Percentiles rank a stretch among this genome's conserved stretches.
Evolutionary conservation across 345 rosid genomes (phyloP).

Genomic region (Brassica rapa): DNA sequence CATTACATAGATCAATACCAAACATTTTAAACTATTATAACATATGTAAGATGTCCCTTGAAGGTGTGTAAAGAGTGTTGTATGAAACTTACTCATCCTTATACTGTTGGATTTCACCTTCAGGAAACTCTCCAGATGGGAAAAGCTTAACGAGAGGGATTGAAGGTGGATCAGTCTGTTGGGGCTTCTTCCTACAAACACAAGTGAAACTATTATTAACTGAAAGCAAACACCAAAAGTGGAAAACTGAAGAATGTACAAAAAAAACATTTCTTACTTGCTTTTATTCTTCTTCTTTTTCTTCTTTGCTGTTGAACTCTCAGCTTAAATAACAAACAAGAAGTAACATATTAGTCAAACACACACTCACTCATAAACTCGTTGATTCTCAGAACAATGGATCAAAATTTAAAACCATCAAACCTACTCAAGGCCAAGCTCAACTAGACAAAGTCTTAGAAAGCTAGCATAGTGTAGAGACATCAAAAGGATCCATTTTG

Average conservation of each 20-base stretch:
- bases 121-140: slow-evolving; percentile 90
- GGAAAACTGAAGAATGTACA: neutral
- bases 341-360: neutral
- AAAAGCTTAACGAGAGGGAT: slow-evolving; percentile 73
- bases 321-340: slow-evolving; percentile 38
- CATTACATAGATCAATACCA: slow-evolving; percentile 22
- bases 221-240: slow-evolving; percentile 4
- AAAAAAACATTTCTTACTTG: slow-evolving; percentile 61
- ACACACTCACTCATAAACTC: neutral
- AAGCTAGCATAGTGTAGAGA: slow-evolving; percentile 10
- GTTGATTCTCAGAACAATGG: neutral
- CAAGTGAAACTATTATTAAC: neutral
- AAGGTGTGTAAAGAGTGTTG: neutral
- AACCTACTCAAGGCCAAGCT: neutral
- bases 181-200: slow-evolving; percentile 63
- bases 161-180: slow-evolving; percentile 90
- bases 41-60: neutral
- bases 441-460: slow-evolving; percentile 13
- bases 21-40: neutral
- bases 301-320: slow-evolving; percentile 72
- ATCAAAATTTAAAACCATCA: neutral
- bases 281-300: slow-evolving; percentile 90
- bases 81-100: slow-evolving; percentile 77
- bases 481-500: neutral
- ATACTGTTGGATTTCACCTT: slow-evolving; percentile 96